Evolutionary conservation across 257 asterid genomes (phyloP).

Genomic region (Coffea eugenioides): DNA sequence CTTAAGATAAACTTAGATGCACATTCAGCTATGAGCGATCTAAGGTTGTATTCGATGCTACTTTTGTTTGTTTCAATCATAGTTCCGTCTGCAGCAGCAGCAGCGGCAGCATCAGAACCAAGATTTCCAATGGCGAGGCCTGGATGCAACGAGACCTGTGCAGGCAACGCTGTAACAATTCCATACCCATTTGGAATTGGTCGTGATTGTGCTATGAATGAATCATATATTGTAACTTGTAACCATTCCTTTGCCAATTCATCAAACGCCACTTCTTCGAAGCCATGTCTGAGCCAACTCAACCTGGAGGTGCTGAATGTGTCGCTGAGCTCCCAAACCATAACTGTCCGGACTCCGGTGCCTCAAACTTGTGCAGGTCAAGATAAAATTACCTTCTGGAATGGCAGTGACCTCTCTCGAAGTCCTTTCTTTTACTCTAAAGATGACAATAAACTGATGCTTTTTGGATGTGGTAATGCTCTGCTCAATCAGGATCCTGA

Average conservation of each 20-base stretch:
- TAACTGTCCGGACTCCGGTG: background rate
- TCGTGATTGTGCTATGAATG: slow-evolving; percentile 14
- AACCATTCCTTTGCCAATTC: background rate
- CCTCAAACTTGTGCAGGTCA: background rate
- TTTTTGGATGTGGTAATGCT: too few species aligned
- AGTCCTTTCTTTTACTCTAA: too few species aligned
- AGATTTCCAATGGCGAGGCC: slow-evolving; percentile 3
- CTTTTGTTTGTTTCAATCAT: background rate
- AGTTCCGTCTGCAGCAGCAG: background rate
- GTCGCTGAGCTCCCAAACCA: slow-evolving; percentile 18
- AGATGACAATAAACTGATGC: too few species aligned
- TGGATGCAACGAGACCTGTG: background rate
- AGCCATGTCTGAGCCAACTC: slow-evolving; percentile 1
- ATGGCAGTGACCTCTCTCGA: background rate
- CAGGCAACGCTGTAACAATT: slow-evolving; percentile 16
- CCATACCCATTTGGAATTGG: slow-evolving; percentile 31
- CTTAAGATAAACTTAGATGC: background rate
- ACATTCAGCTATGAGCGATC: background rate
- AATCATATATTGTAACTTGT: slow-evolving; percentile 18
- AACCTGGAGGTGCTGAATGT: slow-evolving; percentile 10
- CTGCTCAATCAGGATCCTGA: too few species aligned
- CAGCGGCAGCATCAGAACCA: background rate
- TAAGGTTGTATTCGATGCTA: background rate
- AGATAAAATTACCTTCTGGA: too few species aligned
- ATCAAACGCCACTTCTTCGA: background rate